phyloP scores from a whole-genome alignment of 305 asterid species.

The Ilex paraguariensis region DNA sequence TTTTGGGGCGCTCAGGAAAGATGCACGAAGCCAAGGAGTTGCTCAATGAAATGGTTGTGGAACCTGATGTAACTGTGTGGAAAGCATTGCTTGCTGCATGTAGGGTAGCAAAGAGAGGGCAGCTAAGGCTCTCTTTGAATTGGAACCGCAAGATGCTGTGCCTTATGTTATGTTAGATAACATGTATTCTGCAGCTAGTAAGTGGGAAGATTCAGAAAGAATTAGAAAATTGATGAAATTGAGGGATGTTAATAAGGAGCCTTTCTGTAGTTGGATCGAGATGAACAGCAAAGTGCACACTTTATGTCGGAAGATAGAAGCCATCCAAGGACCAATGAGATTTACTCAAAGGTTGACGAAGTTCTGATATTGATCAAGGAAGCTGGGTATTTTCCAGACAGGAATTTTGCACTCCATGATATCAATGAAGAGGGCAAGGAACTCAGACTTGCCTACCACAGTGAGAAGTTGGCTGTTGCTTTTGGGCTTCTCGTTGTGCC shows the following conservation, averaged over 20 bases:
- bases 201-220: conserved; percentile 71
- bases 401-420: conserved; percentile 60
- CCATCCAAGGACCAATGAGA: conserved; percentile 38
- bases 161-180: conserved; percentile 82
- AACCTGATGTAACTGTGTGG: conserved; percentile 71
- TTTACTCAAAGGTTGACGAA: conserved; percentile 47
- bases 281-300: conserved; percentile 42
- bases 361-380: conserved; percentile 38
- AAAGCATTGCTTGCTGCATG: conserved; percentile 77
- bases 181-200: conserved; percentile 55
- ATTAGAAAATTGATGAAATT: conserved; percentile 56
- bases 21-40: conserved; percentile 63
- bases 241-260: conserved; percentile 51
- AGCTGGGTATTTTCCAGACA: conserved; percentile 69
- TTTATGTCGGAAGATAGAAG: conserved; percentile 63
- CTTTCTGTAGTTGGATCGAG: conserved; percentile 78
- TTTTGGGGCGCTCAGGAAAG: conserved; percentile 76
- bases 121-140: conserved; percentile 47
- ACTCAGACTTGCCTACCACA: conserved; percentile 59
- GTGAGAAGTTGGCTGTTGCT: conserved; percentile 88
- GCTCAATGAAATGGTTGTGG: conserved; percentile 39
- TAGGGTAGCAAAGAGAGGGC: conserved; percentile 57
- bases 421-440: conserved; percentile 61
- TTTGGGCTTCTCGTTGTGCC: conserved; percentile 53
- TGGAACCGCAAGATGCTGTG: conserved; percentile 70